Evolutionary conservation across 768 basidiomycete genomes (phyloP).

Genomic region (Cystofilobasidium macerans): DNA sequence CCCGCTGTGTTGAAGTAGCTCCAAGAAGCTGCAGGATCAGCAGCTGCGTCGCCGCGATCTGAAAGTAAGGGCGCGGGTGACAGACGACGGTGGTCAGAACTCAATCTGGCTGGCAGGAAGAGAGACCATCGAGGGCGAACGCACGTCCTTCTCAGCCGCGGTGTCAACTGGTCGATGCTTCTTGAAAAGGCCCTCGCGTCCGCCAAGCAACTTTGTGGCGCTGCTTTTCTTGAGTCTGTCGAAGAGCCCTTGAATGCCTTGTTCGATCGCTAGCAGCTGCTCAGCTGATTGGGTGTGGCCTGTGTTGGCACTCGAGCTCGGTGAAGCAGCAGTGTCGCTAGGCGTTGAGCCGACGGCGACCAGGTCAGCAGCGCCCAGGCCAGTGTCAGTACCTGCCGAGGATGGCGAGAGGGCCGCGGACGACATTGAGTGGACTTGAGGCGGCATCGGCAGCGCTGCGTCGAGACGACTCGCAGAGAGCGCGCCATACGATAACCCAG

Average conservation of each 20-base stretch:
- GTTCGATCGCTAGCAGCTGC: not conserved
- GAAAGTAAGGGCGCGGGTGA: not conserved
- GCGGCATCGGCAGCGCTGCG: too few species aligned
- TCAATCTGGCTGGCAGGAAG: not conserved
- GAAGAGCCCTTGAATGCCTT: not conserved
- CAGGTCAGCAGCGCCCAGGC: too few species aligned
- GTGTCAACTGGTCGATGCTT: too few species aligned
- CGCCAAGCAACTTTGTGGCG: not conserved
- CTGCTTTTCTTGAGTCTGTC: not conserved
- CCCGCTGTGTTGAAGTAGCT: not conserved
- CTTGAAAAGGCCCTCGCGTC: not conserved
- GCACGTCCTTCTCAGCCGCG: not conserved
- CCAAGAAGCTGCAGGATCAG: not conserved
- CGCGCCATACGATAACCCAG: too few species aligned
- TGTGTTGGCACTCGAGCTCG: too few species aligned
- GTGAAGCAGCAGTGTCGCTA: too few species aligned
- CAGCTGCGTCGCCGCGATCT: conserved; percentile 1
- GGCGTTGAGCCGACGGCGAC: too few species aligned
- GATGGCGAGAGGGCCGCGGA: too few species aligned
- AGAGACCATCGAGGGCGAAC: not conserved
- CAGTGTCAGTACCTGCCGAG: too few species aligned
- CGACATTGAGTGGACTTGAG: too few species aligned
- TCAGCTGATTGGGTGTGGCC: too few species aligned
- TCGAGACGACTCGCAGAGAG: too few species aligned
- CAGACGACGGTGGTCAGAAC: not conserved